Evolutionary conservation across 2,329 filamentous ascomycete genomes (phyloP).

Genomic region (Phialophora chinensis): DNA sequence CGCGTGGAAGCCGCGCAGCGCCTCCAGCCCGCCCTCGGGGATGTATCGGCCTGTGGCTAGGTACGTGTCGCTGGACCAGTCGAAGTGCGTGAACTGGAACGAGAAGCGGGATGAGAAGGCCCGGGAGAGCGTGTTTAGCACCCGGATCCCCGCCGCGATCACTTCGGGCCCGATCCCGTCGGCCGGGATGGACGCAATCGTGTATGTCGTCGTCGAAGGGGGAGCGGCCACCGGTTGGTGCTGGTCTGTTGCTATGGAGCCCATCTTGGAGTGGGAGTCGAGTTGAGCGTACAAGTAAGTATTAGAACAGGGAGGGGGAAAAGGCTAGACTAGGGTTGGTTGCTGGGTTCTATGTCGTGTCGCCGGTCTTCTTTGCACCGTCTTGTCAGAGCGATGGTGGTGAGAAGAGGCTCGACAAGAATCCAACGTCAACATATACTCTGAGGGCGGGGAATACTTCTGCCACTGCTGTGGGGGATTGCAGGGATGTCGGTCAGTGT

Average conservation of each 20-base stretch:
- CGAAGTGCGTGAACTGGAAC: conserved; percentile 66
- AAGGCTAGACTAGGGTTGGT: not conserved
- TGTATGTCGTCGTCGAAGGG: conserved; percentile 22
- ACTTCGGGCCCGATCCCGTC: conserved; percentile 75
- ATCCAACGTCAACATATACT: not conserved
- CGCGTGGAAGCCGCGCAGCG: conserved; percentile 65
- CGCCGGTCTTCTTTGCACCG: not conserved
- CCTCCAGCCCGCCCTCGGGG: conserved; percentile 64
- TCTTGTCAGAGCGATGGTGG: not conserved
- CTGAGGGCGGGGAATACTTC: not conserved
- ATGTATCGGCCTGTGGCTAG: conserved; percentile 70
- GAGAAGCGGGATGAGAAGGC: conserved; percentile 61
- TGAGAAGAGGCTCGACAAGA: not conserved
- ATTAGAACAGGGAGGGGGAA: not conserved
- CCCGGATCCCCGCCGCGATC: conserved; percentile 66
- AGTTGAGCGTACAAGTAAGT: not conserved
- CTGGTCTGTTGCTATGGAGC: not conserved
- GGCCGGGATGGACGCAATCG: conserved; percentile 69
- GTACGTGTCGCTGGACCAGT: conserved; percentile 72
- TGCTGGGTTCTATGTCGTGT: not conserved
- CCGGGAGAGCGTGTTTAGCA: conserved; percentile 57
- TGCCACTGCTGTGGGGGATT: not conserved
- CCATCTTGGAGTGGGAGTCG: not conserved
- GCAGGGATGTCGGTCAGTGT: not conserved
- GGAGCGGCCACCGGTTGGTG: conserved; percentile 10